Evolutionary conservation across 1,284 basidiomycete genomes (phyloP), one percentile per base, ranked within the genome.

Genomic region (Amylostereum chailletii): DNA sequence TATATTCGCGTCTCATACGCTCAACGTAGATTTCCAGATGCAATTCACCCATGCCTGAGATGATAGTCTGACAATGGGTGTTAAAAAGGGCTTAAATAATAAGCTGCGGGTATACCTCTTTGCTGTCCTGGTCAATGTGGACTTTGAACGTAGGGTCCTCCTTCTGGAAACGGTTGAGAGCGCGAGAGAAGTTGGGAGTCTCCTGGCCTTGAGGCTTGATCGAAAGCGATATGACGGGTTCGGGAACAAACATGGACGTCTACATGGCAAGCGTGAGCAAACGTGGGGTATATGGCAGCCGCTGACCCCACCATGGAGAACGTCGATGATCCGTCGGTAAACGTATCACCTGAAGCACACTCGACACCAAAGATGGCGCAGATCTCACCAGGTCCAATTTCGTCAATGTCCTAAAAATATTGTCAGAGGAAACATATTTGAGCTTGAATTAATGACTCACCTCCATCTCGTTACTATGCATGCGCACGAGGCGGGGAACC

Each of bases 381-480:
- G 57, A 99, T 99, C 74, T 99, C 96, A 50, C 96, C 96, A n/a
- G 95, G 91, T 0, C 92, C 92, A 58, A 99, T 90, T 37, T 82
- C 80, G 42, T 95, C 88, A 51, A 99, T 89, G 60, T 99, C 96
- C 84, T 89, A 36, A 3, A 48, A 37, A 11, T 10, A 10, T 4
- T 30, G 19, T 31, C 42, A 43, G 4, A 43, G 7, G 42, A 7
- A n/a, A 27, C 4, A 43, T 4, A 43, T 30, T n/a, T 7, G 30
- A 7, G 27, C 27, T 19, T 19, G 19, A 19, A 31, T 27, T n/a
- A 6, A 27, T 9, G n/a, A 56, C 72, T 46, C 45, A 86, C 86
- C 80, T 99, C 96, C 96, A 99, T 98, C 70, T 99, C 95, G 62
- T 99, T 92, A 65, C 86, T 87, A 70, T 99, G 96, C 96, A 99